Conservation (phyloP, 805 yeast genomes). For the Candida verbasci region DNA sequence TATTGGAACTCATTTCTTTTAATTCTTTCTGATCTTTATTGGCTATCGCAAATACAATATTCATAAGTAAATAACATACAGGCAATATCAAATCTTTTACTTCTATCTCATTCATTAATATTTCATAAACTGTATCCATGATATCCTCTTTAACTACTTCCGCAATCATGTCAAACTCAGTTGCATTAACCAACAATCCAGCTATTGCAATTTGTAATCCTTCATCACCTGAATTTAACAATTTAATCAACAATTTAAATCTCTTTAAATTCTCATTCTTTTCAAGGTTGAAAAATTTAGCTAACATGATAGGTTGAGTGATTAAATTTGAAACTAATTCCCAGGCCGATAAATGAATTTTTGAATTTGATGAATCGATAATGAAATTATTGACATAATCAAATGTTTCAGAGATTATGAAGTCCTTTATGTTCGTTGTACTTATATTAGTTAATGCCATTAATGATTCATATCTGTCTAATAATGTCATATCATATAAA, state of each 20-base stretch:
- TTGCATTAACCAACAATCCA: slow-evolving; percentile 38
- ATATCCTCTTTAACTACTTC: slow-evolving; percentile 21
- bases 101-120: slow-evolving; percentile 20
- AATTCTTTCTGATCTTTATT: background rate
- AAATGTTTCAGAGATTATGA: slow-evolving; percentile 40
- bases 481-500: slow-evolving; percentile 24
- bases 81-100: slow-evolving; percentile 27
- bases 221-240: slow-evolving; percentile 30
- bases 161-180: slow-evolving; percentile 34
- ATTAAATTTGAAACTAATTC: slow-evolving; percentile 64
- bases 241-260: slow-evolving; percentile 24
- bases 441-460: slow-evolving; percentile 68
- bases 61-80: slow-evolving; percentile 17
- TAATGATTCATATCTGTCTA: slow-evolving; percentile 53
- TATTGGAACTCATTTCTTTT: background rate
- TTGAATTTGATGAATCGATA: slow-evolving; percentile 29
- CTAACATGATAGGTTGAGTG: slow-evolving; percentile 35
- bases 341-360: slow-evolving; percentile 55
- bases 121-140: slow-evolving; percentile 14
- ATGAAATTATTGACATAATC: slow-evolving; percentile 41
- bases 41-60: slow-evolving; percentile 15
- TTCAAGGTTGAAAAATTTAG: slow-evolving; percentile 56
- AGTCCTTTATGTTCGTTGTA: slow-evolving; percentile 37
- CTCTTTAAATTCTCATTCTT: slow-evolving; percentile 19
- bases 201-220: slow-evolving; percentile 27